These are phyloP conservation scores for Gliomastix tumulicola DNA, from an alignment of 2,329 filamentous ascomycete genomes.

Conservation along the genomic window DNA sequence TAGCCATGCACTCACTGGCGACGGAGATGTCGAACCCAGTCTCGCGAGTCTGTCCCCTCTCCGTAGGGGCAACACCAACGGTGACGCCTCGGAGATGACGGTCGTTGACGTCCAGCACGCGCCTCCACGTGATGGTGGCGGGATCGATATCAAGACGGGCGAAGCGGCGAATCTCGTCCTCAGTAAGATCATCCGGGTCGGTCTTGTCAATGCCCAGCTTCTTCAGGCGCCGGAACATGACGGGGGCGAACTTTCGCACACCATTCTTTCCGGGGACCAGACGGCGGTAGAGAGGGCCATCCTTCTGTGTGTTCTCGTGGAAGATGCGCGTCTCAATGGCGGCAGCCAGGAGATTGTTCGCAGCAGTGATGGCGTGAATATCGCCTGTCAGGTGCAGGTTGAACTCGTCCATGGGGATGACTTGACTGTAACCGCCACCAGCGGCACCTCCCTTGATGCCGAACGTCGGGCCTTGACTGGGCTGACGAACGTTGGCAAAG, in stretches of 20 bases:
- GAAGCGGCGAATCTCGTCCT: conserved; percentile 81
- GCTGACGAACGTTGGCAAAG: conserved; percentile 95
- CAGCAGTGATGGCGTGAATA: conserved; percentile 93
- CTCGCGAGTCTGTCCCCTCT: conserved; percentile 80
- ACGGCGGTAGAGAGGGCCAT: conserved; percentile 78
- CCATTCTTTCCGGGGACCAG: conserved; percentile 88
- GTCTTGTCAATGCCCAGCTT: conserved; percentile 97
- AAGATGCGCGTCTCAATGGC: conserved; percentile 98
- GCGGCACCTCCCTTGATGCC: conserved; percentile 98
- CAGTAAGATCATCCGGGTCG: conserved; percentile 81
- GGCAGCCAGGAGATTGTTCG: conserved; percentile 93
- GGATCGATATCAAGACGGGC: conserved; percentile 95
- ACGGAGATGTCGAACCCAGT: conserved; percentile 98
- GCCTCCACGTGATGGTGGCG: conserved; percentile 93
- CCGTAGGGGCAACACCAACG: conserved; percentile 79
- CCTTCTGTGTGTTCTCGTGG: conserved; percentile 93
- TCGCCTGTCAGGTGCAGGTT: conserved; percentile 97
- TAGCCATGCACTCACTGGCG: conserved; percentile 96
- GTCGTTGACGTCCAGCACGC: conserved; percentile 96
- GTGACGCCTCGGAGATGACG: conserved; percentile 86
- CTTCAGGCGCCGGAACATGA: conserved; percentile 90
- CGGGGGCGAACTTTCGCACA: conserved; percentile 74
- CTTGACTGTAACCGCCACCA: conserved; percentile 95
- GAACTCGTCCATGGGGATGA: conserved; percentile 99
- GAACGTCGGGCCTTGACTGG: conserved; percentile 95